phyloP scores from a whole-genome alignment of 1,284 basidiomycete species.

The Marasmius fiardii region DNA sequence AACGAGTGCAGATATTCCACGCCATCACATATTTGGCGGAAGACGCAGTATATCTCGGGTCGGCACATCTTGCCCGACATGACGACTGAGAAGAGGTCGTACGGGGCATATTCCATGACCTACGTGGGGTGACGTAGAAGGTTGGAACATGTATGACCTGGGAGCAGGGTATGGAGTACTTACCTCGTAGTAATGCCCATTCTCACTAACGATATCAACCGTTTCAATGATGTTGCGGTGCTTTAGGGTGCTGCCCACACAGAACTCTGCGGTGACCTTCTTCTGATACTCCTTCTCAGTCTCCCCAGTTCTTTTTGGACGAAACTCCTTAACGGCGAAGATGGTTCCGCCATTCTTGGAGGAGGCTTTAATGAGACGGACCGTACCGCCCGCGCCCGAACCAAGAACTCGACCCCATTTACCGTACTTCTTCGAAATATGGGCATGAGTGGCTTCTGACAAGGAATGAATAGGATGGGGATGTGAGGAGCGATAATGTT shows the following conservation, averaged over 20 bases:
- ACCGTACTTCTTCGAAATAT: conserved; percentile 97
- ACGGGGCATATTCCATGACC: conserved; percentile 99
- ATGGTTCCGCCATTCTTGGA: conserved; percentile 77
- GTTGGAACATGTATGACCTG: not conserved
- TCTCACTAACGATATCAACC: conserved; percentile 97
- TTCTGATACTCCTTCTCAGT: conserved; percentile 97
- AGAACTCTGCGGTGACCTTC: conserved; percentile 98
- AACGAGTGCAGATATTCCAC: conserved; percentile 89
- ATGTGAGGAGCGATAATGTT: conserved; percentile 14
- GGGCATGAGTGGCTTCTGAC: conserved; percentile 84
- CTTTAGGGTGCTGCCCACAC: conserved; percentile 92
- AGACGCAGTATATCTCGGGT: conserved; percentile 98
- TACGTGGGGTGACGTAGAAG: conserved; percentile 28
- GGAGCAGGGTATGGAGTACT: conserved; percentile 16
- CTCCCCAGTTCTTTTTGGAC: conserved; percentile 86
- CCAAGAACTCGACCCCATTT: conserved; percentile 98
- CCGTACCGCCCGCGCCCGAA: conserved; percentile 95
- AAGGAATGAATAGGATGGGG: conserved; percentile 49
- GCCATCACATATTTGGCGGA: conserved; percentile 97
- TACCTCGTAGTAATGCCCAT: conserved; percentile 98
- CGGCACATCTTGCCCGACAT: conserved; percentile 99
- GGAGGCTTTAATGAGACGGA: conserved; percentile 89
- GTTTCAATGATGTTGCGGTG: conserved; percentile 98
- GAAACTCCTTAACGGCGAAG: conserved; percentile 98
- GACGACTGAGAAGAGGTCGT: conserved; percentile 97